A percentile compares a stretch with the other conserved stretches of the same genome.
Evolutionary conservation across 129 eudicot species (phyloP).

Genomic region (Apium graveolens): DNA sequence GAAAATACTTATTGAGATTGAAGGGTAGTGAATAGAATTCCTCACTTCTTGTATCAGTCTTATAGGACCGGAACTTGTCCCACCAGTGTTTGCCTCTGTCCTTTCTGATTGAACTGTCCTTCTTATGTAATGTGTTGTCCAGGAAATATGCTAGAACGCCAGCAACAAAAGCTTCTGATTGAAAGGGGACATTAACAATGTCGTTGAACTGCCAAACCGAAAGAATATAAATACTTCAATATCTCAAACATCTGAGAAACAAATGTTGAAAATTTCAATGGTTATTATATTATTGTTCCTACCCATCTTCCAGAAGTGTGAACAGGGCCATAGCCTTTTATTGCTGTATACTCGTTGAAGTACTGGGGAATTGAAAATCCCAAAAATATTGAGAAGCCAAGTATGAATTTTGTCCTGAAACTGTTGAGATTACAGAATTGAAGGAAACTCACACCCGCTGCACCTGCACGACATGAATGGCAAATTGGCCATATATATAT

Average conservation of each 20-base stretch:
- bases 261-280: neutral
- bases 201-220: conserved; percentile 38
- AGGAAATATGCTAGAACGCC: conserved; percentile 45
- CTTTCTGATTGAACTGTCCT: conserved; percentile 41
- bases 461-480: conserved; percentile 35
- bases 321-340: conserved; percentile 46
- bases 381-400: conserved; percentile 48
- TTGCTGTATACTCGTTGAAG: conserved; percentile 46
- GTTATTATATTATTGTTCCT: conserved; percentile 10
- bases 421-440: conserved; percentile 74
- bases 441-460: conserved; percentile 61
- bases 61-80: conserved; percentile 46
- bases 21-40: conserved; percentile 59
- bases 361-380: conserved; percentile 58
- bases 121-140: conserved; percentile 47
- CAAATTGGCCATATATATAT: neutral
- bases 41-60: conserved; percentile 45
- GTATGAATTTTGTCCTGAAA: conserved; percentile 57
- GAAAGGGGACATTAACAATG: conserved; percentile 53
- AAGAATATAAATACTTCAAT: neutral
- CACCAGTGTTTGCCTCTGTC: conserved; percentile 67
- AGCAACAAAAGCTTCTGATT: conserved; percentile 55
- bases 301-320: conserved; percentile 66
- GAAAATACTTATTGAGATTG: conserved; percentile 59
- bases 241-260: neutral